Base-by-base conservation (phyloP, 371 early-diverging fungal species). In the Phascolomyces articulosus region DNA sequence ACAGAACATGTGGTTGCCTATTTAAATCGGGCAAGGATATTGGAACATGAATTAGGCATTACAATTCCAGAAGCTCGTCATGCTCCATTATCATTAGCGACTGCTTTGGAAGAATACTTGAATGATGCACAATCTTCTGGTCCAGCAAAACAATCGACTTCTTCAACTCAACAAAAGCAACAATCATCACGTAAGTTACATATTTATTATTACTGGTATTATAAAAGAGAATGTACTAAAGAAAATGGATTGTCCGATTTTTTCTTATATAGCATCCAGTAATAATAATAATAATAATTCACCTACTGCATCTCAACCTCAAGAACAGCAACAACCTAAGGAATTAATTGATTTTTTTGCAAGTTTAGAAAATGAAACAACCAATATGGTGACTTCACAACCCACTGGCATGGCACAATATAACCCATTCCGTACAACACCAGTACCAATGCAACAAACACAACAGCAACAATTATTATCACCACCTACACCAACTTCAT, bases 81-180 rank as follows among this genome's bases (percentile, higher is more conserved):
- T 69, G 96, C 95, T 0, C 97, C 97, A 4, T 63, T 94, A 40
- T 93, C 95, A 4, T 74, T 97, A 38, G 93, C 91, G 34, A 76
- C 83, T 57, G 90, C 92, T 2, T 75, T 97, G 34, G 95, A 94
- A 76, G 96, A 94, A 41, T 95, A 96, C 69, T 40, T 96, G 27
- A 83, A 86, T 38, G 87, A 89, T 59, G 86, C 89, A 77, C 89
- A 88, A 49, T 71, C 82, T 9, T 79, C 76, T 40, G 74, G 77
- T 8, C 82, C 82, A 31, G 16, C 15, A 44, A 29, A 59, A 41
- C 54, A 62, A 18, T 16, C 20, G 7, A 20, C 34, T 34, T 34
- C 34, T 34, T 16, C 31, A 15, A 65, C 7, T 11, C 31, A 54
- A 41, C 49, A 16, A n/a, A n/a, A n/a, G n/a, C n/a, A n/a, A n/a